Evolutionary conservation across 1,284 basidiomycete genomes (phyloP), one percentile per base, ranked within the genome.

Genomic region (Polyporus tsugae): DNA sequence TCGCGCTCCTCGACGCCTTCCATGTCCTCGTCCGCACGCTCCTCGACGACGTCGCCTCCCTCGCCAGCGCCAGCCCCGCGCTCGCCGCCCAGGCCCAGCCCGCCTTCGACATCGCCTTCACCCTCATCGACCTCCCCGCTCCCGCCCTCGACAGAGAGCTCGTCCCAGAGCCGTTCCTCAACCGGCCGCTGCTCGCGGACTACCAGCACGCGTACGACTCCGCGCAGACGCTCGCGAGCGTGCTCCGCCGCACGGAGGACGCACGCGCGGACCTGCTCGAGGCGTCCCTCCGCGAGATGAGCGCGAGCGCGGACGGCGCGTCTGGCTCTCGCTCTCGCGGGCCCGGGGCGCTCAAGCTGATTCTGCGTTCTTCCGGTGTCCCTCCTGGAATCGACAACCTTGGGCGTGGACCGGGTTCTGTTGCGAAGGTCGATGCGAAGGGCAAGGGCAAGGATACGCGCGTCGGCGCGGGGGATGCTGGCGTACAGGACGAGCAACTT

Each of bases 171-270:
- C 87, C 91, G 1, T 94, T 91, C 78, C 83, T 92, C 63, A 86
- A 92, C 73, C 86, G 85, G 19, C 77, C 91, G 15, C 82, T 94
- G 33, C 77, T 94, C 17, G 84, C 84, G 11, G 92, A 94, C 75
- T 93, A 93, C 77, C 89, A 93, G 67, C 83, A 89, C 53, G 82
- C 88, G 1, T 91, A 92, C 77, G 82, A 87, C 57, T 79, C 93
- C 13, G 83, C 84, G 10, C 78, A 75, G 38, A 84, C 83, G 1
- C 82, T 94, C 15, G 73, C 81, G 10, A 79, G 80, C 5, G 82
- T 84, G 13, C 77, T 91, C 10, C 79, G 75, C 22, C 78, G 82
- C 58, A 84, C 86, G 41, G 86, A 88, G 63, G 89, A 91, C 70
- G 84, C 85, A 1, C 83, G 88, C 55, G 75, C 90, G 17, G 86